Percentiles rank a stretch among this genome's conserved stretches.
These are phyloP conservation scores for Phytophthora pini DNA, from an alignment of 352 stramenopile species.

Conservation along the genomic window DNA sequence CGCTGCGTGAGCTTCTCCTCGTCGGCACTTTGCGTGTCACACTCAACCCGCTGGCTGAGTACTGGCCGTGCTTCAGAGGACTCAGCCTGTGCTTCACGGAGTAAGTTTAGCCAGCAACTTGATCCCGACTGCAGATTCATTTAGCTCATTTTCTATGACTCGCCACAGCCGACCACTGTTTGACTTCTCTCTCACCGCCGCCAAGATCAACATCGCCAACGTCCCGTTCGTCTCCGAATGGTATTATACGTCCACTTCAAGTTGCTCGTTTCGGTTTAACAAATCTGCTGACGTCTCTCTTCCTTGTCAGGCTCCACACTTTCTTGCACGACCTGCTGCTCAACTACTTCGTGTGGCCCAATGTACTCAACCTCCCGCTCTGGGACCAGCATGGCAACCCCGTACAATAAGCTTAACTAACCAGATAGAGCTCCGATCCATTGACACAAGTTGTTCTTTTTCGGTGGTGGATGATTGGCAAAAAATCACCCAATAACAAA, in stretches of 20 bases:
- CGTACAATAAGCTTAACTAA: conserved; percentile 5
- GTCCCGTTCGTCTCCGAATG: conserved; percentile 84
- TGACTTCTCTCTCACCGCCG: conserved; percentile 80
- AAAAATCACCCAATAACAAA: conserved; percentile 4
- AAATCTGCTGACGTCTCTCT: conserved; percentile 7
- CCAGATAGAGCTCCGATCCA: too few relatives aligned
- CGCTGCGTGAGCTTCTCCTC: conserved; percentile 71
- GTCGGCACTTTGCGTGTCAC: conserved; percentile 76
- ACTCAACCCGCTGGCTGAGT: conserved; percentile 64
- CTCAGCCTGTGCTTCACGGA: conserved; percentile 78
- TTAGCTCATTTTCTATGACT: not conserved
- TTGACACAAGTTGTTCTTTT: not conserved
- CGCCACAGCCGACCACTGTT: conserved; percentile 61
- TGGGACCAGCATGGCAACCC: conserved; percentile 60
- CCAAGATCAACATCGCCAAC: conserved; percentile 87
- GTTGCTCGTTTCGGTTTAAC: not conserved
- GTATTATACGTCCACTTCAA: conserved; percentile 32
- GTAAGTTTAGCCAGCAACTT: conserved; percentile 30
- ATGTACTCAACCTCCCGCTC: conserved; percentile 69
- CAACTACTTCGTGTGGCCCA: conserved; percentile 83
- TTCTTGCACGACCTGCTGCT: conserved; percentile 79
- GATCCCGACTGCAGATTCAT: not conserved
- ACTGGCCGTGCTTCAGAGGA: conserved; percentile 79
- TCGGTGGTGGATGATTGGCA: conserved; percentile 5
- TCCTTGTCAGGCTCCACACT: conserved; percentile 62